phyloP scores from a whole-genome alignment of 2,329 filamentous ascomycete genomes.

The Penicillium glabrum region DNA sequence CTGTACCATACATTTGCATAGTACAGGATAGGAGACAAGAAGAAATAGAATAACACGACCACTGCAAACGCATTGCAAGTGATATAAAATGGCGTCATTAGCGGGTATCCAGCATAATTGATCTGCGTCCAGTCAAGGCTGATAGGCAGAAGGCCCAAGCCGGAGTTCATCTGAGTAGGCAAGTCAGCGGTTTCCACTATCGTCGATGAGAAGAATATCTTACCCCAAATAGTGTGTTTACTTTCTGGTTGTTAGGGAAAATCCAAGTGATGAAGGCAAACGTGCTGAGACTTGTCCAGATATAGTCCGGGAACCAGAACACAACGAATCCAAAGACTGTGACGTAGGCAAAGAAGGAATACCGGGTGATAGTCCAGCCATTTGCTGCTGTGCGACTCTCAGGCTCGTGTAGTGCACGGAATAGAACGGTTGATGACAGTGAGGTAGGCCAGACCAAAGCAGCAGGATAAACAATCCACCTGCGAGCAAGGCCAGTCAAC shows the following conservation, averaged over 20 bases:
- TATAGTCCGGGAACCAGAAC: conserved; percentile 67
- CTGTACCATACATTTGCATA: conserved; percentile 55
- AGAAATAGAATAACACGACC: conserved; percentile 66
- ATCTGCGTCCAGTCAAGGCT: conserved; percentile 75
- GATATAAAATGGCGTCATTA: conserved; percentile 71
- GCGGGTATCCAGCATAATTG: conserved; percentile 59
- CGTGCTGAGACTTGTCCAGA: conserved; percentile 67
- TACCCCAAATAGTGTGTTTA: not conserved
- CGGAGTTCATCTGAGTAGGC: conserved; percentile 37
- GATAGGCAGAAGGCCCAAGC: conserved; percentile 21
- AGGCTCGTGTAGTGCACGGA: conserved; percentile 71
- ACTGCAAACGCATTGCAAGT: conserved; percentile 68
- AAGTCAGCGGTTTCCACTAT: not conserved
- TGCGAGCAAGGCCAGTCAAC: conserved; percentile 66
- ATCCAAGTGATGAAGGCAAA: conserved; percentile 74
- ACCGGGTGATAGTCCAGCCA: conserved; percentile 67
- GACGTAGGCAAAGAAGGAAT: conserved; percentile 62
- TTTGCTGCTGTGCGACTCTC: conserved; percentile 34
- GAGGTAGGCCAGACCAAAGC: conserved; percentile 75
- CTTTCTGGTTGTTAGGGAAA: conserved; percentile 52
- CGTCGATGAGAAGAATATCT: not conserved
- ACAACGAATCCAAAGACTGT: conserved; percentile 54
- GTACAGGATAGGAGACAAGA: conserved; percentile 63
- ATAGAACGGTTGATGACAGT: conserved; percentile 65
- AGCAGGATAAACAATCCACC: conserved; percentile 57